Evolutionary conservation across 306 rosid genomes (phyloP), one percentile per base, ranked within the genome.

Genomic region (Begonia masoniana): DNA sequence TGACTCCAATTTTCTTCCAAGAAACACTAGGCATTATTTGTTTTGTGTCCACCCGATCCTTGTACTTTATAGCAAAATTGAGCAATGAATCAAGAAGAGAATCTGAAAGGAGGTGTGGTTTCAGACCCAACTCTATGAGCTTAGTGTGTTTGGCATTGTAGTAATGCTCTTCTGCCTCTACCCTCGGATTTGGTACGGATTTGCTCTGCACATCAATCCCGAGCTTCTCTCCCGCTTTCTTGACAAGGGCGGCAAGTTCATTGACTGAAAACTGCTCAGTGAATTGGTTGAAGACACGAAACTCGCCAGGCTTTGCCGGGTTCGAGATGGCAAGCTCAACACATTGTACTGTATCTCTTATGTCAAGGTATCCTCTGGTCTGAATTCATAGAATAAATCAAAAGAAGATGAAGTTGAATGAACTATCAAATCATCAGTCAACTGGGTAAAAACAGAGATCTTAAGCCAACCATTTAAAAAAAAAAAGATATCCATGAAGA

Each of bases 11-110:
- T 65, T 83, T 83, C 69, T 70, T 78, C 97, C 97, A 89, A 9
- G 96, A 85, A 58, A 89, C 92, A 63, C 78, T 79, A 7, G 97
- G 97, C 97, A 89, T 85, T 31, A 89, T 89, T 74, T 85, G 97
- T 72, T 83, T 85, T 1, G 64, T 71, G 78, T 89, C 96, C 2
- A 89, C 84, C 4, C 96, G 92, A 63, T 76, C 91, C 79, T 85
- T 74, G 63, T 76, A 78, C 77, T 67, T 62, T 6, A 85, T 15
- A 13, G 97, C 72, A 54, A 82, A 85, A 76, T 89, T 82, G 59
- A 89, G 97, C 69, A 89, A 58, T 11, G 97, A 89, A 71, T 89
- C 97, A 55, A 85, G 74, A 63, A 89, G 95, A 51, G 95, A 89
- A 68, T 85, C 97, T 5, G 97, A 85, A 51, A 89, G 94, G 17